A percentile compares a stretch with the other conserved stretches of the same genome.
Conservation (phyloP, 768 basidiomycete genomes). For the Calocybe gangraenosa region DNA sequence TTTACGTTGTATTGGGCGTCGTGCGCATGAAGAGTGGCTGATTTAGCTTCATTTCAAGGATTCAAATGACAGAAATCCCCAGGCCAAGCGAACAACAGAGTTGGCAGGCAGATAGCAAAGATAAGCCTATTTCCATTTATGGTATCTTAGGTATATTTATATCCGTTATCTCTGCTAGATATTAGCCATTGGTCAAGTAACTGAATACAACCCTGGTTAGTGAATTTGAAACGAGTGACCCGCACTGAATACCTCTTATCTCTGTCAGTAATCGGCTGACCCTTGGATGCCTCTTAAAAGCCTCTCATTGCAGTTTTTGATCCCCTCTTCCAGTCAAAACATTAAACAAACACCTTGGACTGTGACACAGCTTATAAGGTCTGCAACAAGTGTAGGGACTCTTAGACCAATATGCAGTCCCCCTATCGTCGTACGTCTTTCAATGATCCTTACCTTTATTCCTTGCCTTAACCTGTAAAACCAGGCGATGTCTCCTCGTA, state of each 20-base stretch:
- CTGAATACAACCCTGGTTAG: background rate
- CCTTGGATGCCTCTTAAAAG: slow-evolving; percentile 9
- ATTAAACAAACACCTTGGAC: no score
- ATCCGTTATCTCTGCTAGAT: slow-evolving; percentile 5
- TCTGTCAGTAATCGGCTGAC: slow-evolving; percentile 16
- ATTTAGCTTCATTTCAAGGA: no score
- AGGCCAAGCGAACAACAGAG: no score
- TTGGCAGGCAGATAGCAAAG: no score
- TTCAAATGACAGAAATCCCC: no score
- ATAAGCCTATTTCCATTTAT: no score
- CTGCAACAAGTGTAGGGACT: no score
- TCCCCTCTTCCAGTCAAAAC: background rate
- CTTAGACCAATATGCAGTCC: background rate
- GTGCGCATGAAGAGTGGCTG: background rate
- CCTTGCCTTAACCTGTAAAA: background rate
- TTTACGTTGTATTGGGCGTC: no score
- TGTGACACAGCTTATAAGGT: background rate
- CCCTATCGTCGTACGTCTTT: slow-evolving; percentile 14
- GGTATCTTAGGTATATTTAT: slow-evolving; percentile 4
- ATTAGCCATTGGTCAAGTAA: background rate
- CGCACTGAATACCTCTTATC: slow-evolving; percentile 14
- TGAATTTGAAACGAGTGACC: background rate
- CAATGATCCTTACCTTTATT: background rate
- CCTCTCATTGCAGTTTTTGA: background rate
- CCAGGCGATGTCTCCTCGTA: slow-evolving; percentile 17